Evolutionary conservation across 2,329 filamentous ascomycete species (phyloP).

Genomic region (Hypoxylon sp.): DNA sequence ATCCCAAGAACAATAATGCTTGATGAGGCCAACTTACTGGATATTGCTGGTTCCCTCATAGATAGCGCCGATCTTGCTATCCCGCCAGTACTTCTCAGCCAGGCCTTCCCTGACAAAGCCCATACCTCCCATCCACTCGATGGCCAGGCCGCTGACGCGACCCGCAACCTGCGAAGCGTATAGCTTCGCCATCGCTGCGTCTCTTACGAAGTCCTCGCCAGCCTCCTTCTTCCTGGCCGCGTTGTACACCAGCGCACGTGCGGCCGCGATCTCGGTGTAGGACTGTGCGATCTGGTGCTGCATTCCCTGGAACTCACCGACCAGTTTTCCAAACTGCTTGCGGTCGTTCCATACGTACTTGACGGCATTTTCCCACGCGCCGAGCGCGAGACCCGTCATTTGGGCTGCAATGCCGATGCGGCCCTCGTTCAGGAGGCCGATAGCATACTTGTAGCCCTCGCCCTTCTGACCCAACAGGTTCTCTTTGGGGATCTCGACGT

Average conservation of each 20-base stretch:
- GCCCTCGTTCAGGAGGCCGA: conserved; percentile 92
- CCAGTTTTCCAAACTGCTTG: conserved; percentile 92
- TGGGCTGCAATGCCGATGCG: conserved; percentile 98
- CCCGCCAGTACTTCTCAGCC: conserved; percentile 97
- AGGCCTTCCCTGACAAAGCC: conserved; percentile 96
- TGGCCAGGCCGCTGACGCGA: conserved; percentile 84
- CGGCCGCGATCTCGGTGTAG: conserved; percentile 93
- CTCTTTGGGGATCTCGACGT: conserved; percentile 89
- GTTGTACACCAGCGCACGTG: conserved; percentile 93
- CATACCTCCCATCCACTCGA: conserved; percentile 99
- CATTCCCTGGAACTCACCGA: conserved; percentile 99
- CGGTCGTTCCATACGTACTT: conserved; percentile 98
- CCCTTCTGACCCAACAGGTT: conserved; percentile 91
- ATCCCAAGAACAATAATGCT: not conserved
- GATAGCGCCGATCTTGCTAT: conserved; percentile 98
- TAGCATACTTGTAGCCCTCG: conserved; percentile 98
- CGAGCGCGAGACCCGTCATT: conserved; percentile 96
- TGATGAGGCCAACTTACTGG: conserved; percentile 65
- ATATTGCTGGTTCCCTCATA: conserved; percentile 93
- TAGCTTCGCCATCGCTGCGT: conserved; percentile 98
- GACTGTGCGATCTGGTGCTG: conserved; percentile 98
- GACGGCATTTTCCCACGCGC: conserved; percentile 95
- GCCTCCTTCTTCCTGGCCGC: conserved; percentile 98
- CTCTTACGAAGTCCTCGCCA: conserved; percentile 92
- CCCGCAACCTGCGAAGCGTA: conserved; percentile 94